Evolutionary conservation across 2,329 filamentous ascomycete species (phyloP).

Genomic region (Hypoxylon sp.): DNA sequence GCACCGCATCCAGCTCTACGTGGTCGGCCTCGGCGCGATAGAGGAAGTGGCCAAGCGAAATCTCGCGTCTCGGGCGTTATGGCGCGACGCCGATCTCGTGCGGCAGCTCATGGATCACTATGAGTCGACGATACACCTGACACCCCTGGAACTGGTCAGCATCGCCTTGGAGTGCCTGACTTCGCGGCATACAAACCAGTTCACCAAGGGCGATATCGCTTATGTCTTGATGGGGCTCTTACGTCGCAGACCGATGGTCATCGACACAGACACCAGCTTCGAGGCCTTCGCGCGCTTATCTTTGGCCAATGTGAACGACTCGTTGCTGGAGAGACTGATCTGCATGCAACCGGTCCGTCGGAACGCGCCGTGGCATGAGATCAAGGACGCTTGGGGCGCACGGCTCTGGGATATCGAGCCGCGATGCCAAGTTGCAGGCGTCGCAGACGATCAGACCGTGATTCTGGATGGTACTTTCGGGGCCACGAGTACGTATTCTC

Average conservation of each 20-base stretch:
- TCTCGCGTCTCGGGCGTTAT: constrained; percentile 49
- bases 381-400: constrained; percentile 51
- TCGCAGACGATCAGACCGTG: background rate
- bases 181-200: constrained; percentile 47
- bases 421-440: constrained; percentile 17
- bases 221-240: constrained; percentile 58
- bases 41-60: constrained; percentile 49
- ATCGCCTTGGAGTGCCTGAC: constrained; percentile 48
- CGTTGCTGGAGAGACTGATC: constrained; percentile 55
- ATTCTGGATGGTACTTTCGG: background rate
- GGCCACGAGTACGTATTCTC: background rate
- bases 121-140: constrained; percentile 51
- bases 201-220: constrained; percentile 51
- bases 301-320: constrained; percentile 54
- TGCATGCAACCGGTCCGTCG: constrained; percentile 49
- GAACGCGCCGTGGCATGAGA: constrained; percentile 50
- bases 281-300: constrained; percentile 57
- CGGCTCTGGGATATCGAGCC: constrained; percentile 57
- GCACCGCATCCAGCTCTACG: background rate
- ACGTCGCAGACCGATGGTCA: constrained; percentile 49
- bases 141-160: constrained; percentile 50
- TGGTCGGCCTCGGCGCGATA: background rate
- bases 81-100: constrained; percentile 50
- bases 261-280: constrained; percentile 51
- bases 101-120: constrained; percentile 56